Evolutionary conservation across 352 stramenopile species (phyloP).

Genomic region (Phytophthora constricta): DNA sequence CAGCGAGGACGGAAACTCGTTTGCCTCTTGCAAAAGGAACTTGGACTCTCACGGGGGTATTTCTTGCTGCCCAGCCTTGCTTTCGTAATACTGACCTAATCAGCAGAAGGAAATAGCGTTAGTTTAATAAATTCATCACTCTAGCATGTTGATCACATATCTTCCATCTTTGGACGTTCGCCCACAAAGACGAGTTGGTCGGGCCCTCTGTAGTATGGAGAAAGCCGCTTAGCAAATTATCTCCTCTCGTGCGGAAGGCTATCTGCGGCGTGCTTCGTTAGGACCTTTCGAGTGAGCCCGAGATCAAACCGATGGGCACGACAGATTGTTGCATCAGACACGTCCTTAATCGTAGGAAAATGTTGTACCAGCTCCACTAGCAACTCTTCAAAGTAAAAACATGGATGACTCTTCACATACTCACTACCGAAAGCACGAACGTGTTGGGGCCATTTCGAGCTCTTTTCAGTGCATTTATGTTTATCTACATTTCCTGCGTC

Average conservation of each 20-base stretch:
- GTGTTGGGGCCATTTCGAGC: neutral
- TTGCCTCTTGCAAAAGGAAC: too few relatives aligned
- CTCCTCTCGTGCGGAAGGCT: constrained; percentile 1
- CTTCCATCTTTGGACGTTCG: constrained; percentile 21
- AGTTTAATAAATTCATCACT: too few relatives aligned
- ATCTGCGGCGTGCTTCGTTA: constrained; percentile 14
- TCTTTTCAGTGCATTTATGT: neutral
- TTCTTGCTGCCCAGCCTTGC: too few relatives aligned
- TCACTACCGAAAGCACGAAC: neutral
- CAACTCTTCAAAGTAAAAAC: constrained; percentile 25
- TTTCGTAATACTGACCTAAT: too few relatives aligned
- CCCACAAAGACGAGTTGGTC: constrained; percentile 22
- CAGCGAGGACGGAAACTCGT: too few relatives aligned
- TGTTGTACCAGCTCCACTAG: constrained; percentile 1
- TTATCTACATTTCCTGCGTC: neutral
- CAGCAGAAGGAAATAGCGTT: too few relatives aligned
- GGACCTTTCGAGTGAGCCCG: constrained; percentile 8
- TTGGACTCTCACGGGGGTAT: too few relatives aligned
- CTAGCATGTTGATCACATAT: too few relatives aligned
- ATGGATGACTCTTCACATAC: constrained; percentile 22
- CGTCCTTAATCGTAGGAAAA: neutral
- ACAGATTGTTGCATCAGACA: constrained; percentile 14
- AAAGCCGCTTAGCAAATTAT: constrained; percentile 9
- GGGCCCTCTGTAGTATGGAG: constrained; percentile 19
- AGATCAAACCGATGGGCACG: constrained; percentile 12